These are phyloP conservation scores for Linnemannia zychae DNA, from an alignment of 192 early-diverging fungal genomes.

Conservation along the genomic window DNA sequence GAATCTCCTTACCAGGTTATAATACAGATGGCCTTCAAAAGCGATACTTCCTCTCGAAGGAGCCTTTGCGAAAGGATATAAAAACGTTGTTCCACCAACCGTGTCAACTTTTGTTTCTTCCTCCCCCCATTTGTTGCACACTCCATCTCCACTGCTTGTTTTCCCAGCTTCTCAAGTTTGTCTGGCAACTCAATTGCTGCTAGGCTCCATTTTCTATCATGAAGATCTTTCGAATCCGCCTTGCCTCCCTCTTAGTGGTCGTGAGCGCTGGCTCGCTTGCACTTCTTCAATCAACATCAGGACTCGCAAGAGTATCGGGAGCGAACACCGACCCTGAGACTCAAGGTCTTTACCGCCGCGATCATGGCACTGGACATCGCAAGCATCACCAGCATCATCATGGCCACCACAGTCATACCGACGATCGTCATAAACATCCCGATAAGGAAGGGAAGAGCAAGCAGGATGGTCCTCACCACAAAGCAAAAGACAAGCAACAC, in stretches of 20 bases:
- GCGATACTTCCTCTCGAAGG: slow-evolving; percentile 6
- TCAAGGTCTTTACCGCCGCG: slow-evolving; percentile 10
- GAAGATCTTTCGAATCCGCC: slow-evolving; percentile 7
- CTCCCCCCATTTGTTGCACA: slow-evolving; percentile 2
- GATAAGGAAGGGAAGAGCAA: slow-evolving; percentile 9
- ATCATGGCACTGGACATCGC: slow-evolving; percentile 4
- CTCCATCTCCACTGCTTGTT: slow-evolving; percentile 4
- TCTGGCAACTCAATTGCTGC: slow-evolving; percentile 13
- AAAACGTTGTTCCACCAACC: slow-evolving; percentile 4
- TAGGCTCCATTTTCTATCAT: slow-evolving; percentile 14
- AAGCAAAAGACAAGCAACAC: slow-evolving; percentile 52
- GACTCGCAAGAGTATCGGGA: background rate
- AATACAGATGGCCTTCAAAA: background rate
- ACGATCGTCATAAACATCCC: background rate
- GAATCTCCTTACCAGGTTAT: too few relatives aligned
- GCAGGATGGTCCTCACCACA: slow-evolving; percentile 4
- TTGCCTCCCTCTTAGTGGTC: slow-evolving; percentile 8
- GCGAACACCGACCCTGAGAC: slow-evolving; percentile 14
- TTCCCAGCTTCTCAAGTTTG: background rate
- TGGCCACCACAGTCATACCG: slow-evolving; percentile 3
- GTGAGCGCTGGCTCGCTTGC: slow-evolving; percentile 12
- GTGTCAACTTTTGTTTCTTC: too few relatives aligned
- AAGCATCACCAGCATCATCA: background rate
- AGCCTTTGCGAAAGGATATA: background rate
- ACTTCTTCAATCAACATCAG: slow-evolving; percentile 13